A percentile compares a stretch with the other conserved stretches of the same genome.
Conservation (phyloP, 129 eudicot species). For the Centrapalus pauciflorus region DNA sequence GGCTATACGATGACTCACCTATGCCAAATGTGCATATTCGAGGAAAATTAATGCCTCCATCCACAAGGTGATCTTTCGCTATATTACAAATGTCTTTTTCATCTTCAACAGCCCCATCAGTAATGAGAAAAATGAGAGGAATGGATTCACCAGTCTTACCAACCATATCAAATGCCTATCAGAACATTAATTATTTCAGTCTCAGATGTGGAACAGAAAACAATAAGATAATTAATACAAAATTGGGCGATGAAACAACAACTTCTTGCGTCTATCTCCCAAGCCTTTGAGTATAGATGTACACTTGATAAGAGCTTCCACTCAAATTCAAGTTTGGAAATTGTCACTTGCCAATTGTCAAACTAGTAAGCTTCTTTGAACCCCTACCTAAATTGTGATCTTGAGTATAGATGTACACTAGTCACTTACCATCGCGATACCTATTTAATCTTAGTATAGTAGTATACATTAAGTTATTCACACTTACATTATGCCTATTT, state of each 20-base stretch:
- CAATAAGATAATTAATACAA: neutral
- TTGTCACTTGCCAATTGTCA: no score
- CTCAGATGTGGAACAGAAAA: constrained; percentile 2
- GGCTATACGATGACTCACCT: constrained; percentile 37
- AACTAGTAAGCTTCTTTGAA: neutral
- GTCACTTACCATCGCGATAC: no score
- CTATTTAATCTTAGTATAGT: no score
- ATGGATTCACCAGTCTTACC: constrained; percentile 41
- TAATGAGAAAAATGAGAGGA: constrained; percentile 62
- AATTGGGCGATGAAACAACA: neutral
- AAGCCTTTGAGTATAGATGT: neutral
- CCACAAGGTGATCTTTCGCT: constrained; percentile 30
- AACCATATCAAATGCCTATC: constrained; percentile 72
- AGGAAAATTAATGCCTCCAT: constrained; percentile 46
- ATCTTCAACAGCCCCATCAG: constrained; percentile 91
- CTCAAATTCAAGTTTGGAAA: neutral
- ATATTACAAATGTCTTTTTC: constrained; percentile 73
- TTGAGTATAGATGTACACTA: neutral
- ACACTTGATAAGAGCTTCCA: neutral
- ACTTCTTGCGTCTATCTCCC: neutral
- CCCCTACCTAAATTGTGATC: neutral
- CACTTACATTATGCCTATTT: no score
- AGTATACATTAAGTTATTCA: no score
- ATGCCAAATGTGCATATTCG: constrained; percentile 89
- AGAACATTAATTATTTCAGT: neutral